Evolutionary conservation across 768 basidiomycete genomes (phyloP), one percentile per base, ranked within the genome.

Genomic region (Termitomyces sp.): DNA sequence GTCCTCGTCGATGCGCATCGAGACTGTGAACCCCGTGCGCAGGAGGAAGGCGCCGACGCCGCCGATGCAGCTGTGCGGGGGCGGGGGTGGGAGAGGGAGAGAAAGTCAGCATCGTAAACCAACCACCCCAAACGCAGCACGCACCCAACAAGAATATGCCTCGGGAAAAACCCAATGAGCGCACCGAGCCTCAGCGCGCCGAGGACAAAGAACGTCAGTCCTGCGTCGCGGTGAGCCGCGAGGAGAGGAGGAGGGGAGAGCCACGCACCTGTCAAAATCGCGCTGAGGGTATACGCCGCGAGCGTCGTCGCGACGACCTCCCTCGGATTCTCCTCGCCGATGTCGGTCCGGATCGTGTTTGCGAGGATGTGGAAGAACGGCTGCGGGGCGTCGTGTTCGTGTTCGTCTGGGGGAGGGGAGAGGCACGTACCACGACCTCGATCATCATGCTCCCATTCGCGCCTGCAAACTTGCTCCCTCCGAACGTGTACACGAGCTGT

Each of bases 401-500:
- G 54, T 56, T 12, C 30, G 51, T 52, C 24, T 44, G 30, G 9
- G 22, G 18, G 20, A n/a, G 0, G n/a, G 20, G 9, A 13, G 37
- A 32, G 3, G 10, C 50, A 82, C 88, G 44, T 69, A 93, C 91
- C 63, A 98, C 95, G 12, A 95, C 93, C 73, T 98, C 96, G 60
- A 99, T 98, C 94, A 98, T 97, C 94, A 95, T 94, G 62, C 91
- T 93, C 6, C 91, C 93, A 72, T 93, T 95, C 2, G 89, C 93
- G 50, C 91, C 92, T 9, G 86, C 86, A 70, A 99, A 97, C 24
- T 86, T 87, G 63, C 90, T 94, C 4, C 91, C 96, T 5, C 94
- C 95, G 9, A 87, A 71, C 1, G 90, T 88, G 71, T 93, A 98
- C 0, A 89, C 82, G 24, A 97, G 73, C 68, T 98, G 96, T 0